Conservation (phyloP, 495 filamentous ascomycete genomes). For the Neurospora hispaniola region DNA sequence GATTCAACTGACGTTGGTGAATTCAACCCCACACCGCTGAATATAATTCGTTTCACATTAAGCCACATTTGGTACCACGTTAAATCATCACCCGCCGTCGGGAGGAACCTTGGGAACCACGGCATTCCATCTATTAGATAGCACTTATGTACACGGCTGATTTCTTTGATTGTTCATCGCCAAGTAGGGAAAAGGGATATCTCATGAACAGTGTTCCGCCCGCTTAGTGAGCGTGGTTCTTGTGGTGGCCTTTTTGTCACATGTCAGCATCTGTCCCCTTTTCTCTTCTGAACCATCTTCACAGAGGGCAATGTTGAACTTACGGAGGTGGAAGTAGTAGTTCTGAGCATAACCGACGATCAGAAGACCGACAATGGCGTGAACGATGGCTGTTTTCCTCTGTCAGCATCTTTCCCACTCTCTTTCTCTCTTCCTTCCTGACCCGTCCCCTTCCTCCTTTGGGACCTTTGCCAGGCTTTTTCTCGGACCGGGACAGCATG, state of each 20-base stretch:
- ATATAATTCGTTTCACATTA: not conserved
- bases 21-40: no score
- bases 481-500: no score
- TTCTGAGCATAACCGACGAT: slow-evolving; percentile 83
- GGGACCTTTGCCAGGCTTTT: no score
- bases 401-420: slow-evolving; percentile 8
- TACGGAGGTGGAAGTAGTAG: slow-evolving; percentile 99
- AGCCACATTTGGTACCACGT: no score
- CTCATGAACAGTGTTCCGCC: slow-evolving; percentile 5
- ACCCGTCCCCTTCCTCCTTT: no score
- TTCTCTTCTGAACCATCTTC: no score
- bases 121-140: slow-evolving; percentile 19
- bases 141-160: slow-evolving; percentile 36
- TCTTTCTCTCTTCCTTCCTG: no score
- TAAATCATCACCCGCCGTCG: no score
- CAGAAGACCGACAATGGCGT: slow-evolving; percentile 67
- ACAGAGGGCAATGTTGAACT: slow-evolving; percentile 16
- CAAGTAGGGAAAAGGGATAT: slow-evolving; percentile 6
- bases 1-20: no score
- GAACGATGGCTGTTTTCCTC: slow-evolving; percentile 58
- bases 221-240: slow-evolving; percentile 93
- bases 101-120: slow-evolving; percentile 10
- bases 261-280: not conserved
- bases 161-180: slow-evolving; percentile 5
- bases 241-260: slow-evolving; percentile 71